A percentile compares a stretch with the other conserved stretches of the same genome.
These are phyloP conservation scores for Neonectria faginata DNA, from an alignment of 2,329 filamentous ascomycete genomes.

Conservation along the genomic window DNA sequence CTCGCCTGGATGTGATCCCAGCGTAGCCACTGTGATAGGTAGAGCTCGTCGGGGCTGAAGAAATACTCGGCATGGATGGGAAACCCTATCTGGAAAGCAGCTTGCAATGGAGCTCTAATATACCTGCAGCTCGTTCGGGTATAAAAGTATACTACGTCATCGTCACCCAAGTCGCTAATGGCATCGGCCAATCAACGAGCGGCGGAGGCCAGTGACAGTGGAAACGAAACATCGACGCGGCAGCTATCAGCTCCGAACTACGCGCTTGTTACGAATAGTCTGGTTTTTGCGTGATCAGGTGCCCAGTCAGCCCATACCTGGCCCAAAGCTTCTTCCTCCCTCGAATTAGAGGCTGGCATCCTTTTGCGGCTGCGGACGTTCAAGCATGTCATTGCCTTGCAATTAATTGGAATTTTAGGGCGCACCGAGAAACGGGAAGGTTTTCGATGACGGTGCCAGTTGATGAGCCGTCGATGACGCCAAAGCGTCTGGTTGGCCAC, in stretches of 20 bases:
- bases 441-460: conserved; percentile 22
- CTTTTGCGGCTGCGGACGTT: not conserved
- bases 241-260: conserved; percentile 37
- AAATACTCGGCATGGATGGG: conserved; percentile 11
- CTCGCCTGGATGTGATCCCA: not conserved
- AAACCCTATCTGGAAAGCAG: not conserved
- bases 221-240: conserved; percentile 25
- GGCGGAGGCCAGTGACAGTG: conserved; percentile 16
- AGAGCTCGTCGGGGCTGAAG: not conserved
- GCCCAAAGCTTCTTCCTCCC: not conserved
- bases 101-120: conserved; percentile 12
- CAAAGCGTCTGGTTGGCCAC: not conserved
- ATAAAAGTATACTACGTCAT: conserved; percentile 46
- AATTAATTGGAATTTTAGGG: not conserved
- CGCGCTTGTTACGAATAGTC: conserved; percentile 22
- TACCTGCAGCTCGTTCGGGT: conserved; percentile 17
- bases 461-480: not conserved
- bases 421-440: not conserved
- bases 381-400: not conserved
- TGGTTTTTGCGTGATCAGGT: conserved; percentile 26
- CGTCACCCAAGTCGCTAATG: conserved; percentile 27
- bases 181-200: conserved; percentile 34
- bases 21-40: not conserved
- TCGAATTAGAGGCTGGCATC: conserved; percentile 1
- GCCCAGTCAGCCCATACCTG: not conserved